phyloP scores from a whole-genome alignment of 352 stramenopile genomes.

The Phytophthora quininea region DNA sequence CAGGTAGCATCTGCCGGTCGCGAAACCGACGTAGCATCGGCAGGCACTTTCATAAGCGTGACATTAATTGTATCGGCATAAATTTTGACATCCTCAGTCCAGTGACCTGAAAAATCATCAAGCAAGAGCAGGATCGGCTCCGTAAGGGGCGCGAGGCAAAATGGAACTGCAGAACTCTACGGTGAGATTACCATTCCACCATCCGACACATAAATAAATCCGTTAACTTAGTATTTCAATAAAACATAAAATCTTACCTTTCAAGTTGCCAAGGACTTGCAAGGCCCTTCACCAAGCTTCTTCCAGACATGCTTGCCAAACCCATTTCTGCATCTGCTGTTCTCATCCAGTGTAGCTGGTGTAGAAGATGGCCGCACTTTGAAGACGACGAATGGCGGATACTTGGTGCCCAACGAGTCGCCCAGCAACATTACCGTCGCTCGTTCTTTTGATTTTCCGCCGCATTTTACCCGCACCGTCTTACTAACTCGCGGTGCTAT shows the following conservation, averaged over 20 bases:
- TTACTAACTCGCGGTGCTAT: background rate
- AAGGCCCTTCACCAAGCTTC: background rate
- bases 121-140: conserved; percentile 11
- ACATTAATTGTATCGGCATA: conserved; percentile 13
- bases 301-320: background rate
- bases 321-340: background rate
- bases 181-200: conserved; percentile 9
- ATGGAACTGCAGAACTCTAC: conserved; percentile 13
- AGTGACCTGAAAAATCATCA: conserved; percentile 26
- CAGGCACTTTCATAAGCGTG: conserved; percentile 9
- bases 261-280: background rate
- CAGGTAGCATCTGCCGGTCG: conserved; percentile 17
- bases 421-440: background rate
- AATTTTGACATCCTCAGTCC: conserved; percentile 4
- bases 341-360: background rate
- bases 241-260: background rate
- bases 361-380: background rate
- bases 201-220: background rate
- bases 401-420: background rate
- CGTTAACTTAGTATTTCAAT: no score
- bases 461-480: background rate
- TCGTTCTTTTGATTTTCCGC: background rate
- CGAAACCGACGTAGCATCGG: conserved; percentile 6
- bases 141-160: conserved; percentile 2
- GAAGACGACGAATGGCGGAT: background rate